Evolutionary conservation across 1,139 yeast species (phyloP), one percentile per base, ranked within the genome.

Genomic region (Cylindricascospora bacillispora): DNA sequence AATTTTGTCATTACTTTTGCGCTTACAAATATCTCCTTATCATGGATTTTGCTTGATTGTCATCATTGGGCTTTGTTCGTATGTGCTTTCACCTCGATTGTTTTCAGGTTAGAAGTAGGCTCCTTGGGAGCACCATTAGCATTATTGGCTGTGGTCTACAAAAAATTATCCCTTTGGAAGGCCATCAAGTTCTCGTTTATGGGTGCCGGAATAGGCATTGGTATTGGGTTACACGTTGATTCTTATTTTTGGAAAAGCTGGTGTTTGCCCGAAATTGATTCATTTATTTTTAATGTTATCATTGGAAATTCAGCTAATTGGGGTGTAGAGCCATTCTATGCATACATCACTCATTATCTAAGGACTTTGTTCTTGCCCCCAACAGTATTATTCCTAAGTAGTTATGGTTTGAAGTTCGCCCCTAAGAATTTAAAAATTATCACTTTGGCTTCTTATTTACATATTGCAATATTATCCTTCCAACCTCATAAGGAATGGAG

Each of bases 401-500:
- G 52, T 16, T 20, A 51, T 12, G 60, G 59, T 7, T 47, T 42
- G 30, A 54, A 44, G 27, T 50, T 53, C 28, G 65, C 57, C 33
- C 56, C 57, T 20, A 44, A 54, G 13, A 54, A 45, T 18, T 41
- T 67, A 28, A 60, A 59, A 15, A 46, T 65, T 4, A 41, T 65
- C 9, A 57, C 65, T 0, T 41, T 63, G 6, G 60, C 83, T 1
- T 57, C 79, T 0, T 22, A 73, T 3, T 31, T 70, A 7, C 86
- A 61, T 49, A 64, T 83, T 18, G 42, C 61, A 2, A 50, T 70
- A 2, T 67, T 85, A 67, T 85, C 95, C 0, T 52, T 77, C 33
- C 93, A 80, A 51, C 89, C 93, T 2, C 97, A 86, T 45, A 89
- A 86, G 52, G 97, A 89, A 59, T 83, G 94, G 94, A 67, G 97